Conservation (phyloP, 371 early-diverging fungal genomes). For the Lichtheimia ramosa region DNA sequence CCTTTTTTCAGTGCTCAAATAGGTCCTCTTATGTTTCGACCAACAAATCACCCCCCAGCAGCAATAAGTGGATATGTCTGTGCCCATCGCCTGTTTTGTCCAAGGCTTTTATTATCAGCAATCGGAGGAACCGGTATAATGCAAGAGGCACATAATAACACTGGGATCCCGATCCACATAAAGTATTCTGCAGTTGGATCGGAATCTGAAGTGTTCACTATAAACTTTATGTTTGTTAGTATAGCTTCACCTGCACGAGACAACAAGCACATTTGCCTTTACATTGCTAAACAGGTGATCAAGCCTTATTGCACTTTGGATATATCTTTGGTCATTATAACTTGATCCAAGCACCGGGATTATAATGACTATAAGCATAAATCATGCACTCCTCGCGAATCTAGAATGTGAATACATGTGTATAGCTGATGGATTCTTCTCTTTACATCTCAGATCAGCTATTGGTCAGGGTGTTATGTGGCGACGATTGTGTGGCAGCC, state of each 20-base stretch:
- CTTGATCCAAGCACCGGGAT: neutral
- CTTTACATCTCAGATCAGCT: no score
- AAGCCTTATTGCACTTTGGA: neutral
- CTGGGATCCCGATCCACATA: neutral
- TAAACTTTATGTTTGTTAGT: neutral
- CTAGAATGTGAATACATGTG: no score
- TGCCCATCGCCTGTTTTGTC: neutral
- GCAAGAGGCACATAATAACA: neutral
- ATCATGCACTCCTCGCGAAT: no score
- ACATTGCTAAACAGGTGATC: neutral
- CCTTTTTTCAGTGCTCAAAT: neutral
- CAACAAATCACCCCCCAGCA: no score
- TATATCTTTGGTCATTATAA: neutral
- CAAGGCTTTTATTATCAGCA: no score
- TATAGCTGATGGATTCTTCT: no score
- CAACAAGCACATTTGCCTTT: neutral
- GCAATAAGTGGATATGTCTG: neutral
- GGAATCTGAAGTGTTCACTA: neutral
- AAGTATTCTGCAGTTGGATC: neutral
- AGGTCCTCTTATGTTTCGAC: neutral
- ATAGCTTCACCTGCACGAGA: neutral
- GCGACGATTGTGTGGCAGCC: no score
- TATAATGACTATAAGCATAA: no score
- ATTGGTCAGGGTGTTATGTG: no score
- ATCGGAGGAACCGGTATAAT: no score